Evolutionary conservation across 768 basidiomycete species (phyloP), one percentile per base, ranked within the genome.

Genomic region (Daedaleopsis nitida): DNA sequence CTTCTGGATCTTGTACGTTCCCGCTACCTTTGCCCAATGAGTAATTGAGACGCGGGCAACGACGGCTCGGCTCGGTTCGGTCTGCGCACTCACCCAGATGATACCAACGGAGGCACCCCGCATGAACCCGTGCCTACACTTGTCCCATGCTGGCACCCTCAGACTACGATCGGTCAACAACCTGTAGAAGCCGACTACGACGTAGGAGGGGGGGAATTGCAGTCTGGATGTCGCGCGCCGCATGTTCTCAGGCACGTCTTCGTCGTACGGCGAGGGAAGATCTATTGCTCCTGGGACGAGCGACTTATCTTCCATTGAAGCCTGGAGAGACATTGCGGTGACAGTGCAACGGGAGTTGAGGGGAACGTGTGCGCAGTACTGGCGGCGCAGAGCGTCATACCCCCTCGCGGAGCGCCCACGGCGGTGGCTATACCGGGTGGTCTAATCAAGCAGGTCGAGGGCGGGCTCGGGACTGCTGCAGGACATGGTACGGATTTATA

Each of bases 181-280:
- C 32, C 94, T 79, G 73, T 96, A 96, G 17, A 87, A 82, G 0
- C 94, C 94, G 0, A 97, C 93, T 5, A 92, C 73, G 49, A 88
- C 86, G 71, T 97, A 97, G 3, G 88, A 87, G 0, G 94, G 91
- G 0, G 92, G 86, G 65, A 94, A 89, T 45, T 86, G 77, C 55
- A 96, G 81, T 32, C 91, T 82, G 12, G 81, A 72, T 1, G 79
- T 78, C 0, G 88, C 85, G n/a, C 83, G 76, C 27, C 75, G 73
- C 11, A 91, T 80, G 23, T 75, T 62, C 3, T 71, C 66, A 0
- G 87, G 87, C 4, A 84, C 70, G 47, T 81, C 59, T 52, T 66
- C 62, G 24, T 24, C 52, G 50, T 67, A 66, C 9, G 60, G 62
- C 5, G 54, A 48, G 1, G 64, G 61, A 8, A 49, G 24, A 51